Base-by-base conservation (phyloP, 2,329 filamentous ascomycete genomes). In the Elsinoe necatrix region DNA sequence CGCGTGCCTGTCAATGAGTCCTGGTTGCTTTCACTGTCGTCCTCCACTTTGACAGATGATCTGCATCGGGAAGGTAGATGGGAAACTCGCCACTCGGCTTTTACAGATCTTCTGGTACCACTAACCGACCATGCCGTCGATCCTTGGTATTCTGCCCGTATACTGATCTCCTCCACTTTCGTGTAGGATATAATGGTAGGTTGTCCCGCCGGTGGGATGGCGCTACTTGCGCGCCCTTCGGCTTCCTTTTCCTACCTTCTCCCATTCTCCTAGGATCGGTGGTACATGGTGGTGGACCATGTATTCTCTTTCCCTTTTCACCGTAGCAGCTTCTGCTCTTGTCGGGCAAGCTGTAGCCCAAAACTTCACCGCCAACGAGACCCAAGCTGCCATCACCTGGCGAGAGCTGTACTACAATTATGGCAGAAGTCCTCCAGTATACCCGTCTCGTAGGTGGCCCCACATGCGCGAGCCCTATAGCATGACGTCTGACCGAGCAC, bases 351-450 rank as follows among this genome's bases (percentile, higher is more conserved):
- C 48, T 25, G 20, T 18, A 14, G 48, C 48, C 25, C 48, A 52
- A 31, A 37, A 21, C 31, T 35, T 58, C 4, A 58, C 60, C 4
- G 61, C 60, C 2, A 63, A 61, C 3, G 58, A 54, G n/a, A 63
- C 61, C 31, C 60, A 63, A 52, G 62, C 34, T 25, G 48, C 48
- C 31, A 52, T 52, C 29, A 52, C 31, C 29, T 52, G 48, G 48
- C 48, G 48, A 11, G 64, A 67, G 55, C 56, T 50, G 6, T 65
- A 62, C 50, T 67, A 63, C 42, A 63, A 65, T 12, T 68, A 68
- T 61, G 65, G 66, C 27, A 59, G 62, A 16, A 64, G 62, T 27
- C 61, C 64, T 25, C 61, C 66, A n/a, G 62, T 66, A 9, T 68
- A 68, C 52, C 65, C 65, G 34, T 65, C 61, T 12, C 63, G 63